Evolutionary conservation across 352 stramenopile species (phyloP), one percentile per base, ranked within the genome.

Genomic region (Phytophthora pistaciae): DNA sequence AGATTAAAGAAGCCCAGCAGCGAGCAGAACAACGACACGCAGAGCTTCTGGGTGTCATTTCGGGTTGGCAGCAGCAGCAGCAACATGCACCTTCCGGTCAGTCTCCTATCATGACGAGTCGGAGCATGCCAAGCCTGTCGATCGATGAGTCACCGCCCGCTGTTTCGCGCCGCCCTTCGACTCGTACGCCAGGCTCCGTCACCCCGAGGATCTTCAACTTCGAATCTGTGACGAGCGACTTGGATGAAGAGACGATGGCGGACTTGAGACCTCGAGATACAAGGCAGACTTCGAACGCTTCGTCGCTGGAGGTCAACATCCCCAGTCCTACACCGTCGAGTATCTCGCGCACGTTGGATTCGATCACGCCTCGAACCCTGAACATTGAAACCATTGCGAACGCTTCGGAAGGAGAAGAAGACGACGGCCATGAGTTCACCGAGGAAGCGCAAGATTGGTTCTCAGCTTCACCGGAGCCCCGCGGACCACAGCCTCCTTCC

Each of bases 1-100:
- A 91, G 53, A 84, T 90, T 38, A 79, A 84, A 29, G 73, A 88
- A 36, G 74, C 87, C 14, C 72, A 87, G 23, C 58, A 58, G 27
- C 67, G 68, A 40, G 62, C 65, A 11, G 56, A 77, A n/a, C 71
- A 83, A 38, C 70, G 62, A 8, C 77, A 89, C 50, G 64, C 56
- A 1, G 72, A 86, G 58, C 65, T 90, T 3, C 64, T 91, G 21
- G 58, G 82, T 33, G 53, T 69, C 27, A 58, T 91, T 53, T 72
- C 56, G 5, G 48, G 25, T 13, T 70, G 61, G 53, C 60, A 72
- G 8, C 64, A 78, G 8, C 64, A 78, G 56, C 60, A 72, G 10
- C 64, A 78, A 42, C 25, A 16, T 11, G 16, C 31, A 36, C 18
- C 27, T 33, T 48, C 56, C 21, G 14, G 10, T 23, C 52, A 31